phyloP scores from a whole-genome alignment of 371 early-diverging fungal species.

The Funneliformis caledonium region DNA sequence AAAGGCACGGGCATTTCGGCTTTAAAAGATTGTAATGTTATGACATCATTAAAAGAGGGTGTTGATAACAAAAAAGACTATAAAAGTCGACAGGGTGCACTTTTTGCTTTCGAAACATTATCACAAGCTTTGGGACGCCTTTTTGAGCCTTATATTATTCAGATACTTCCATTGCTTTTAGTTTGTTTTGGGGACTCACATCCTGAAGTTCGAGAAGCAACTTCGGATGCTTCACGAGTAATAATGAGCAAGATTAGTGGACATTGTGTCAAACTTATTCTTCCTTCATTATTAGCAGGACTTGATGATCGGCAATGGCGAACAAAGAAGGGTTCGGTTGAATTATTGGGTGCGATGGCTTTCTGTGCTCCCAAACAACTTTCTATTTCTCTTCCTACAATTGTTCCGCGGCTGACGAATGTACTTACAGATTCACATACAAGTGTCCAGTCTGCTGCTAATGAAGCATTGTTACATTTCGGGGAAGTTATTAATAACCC shows the following conservation, averaged over 20 bases:
- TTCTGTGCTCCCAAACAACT: conserved; percentile 97
- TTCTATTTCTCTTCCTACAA: conserved; percentile 84
- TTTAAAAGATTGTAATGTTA: conserved; percentile 83
- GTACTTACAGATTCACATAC: conserved; percentile 92
- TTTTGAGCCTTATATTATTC: conserved; percentile 97
- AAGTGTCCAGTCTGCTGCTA: conserved; percentile 90
- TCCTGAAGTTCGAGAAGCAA: conserved; percentile 90
- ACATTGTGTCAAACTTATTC: conserved; percentile 93
- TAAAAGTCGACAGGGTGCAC: conserved; percentile 88
- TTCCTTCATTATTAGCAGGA: conserved; percentile 88
- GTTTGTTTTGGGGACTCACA: conserved; percentile 87
- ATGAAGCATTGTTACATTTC: conserved; percentile 83
- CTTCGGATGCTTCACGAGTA: conserved; percentile 87
- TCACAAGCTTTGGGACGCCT: conserved; percentile 84
- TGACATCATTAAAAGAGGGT: conserved; percentile 81
- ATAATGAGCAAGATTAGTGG: conserved; percentile 97
- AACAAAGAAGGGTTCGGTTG: conserved; percentile 94
- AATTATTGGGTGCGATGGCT: conserved; percentile 95
- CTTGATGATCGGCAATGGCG: conserved; percentile 93
- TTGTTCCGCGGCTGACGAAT: conserved; percentile 90
- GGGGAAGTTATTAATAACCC: conserved; percentile 97
- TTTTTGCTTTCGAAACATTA: conserved; percentile 93
- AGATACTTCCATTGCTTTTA: conserved; percentile 87
- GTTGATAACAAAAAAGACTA: conserved; percentile 78
- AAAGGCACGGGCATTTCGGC: conserved; percentile 91